Percentiles rank a stretch among this genome's conserved stretches.
Conservation (phyloP, 2,329 filamentous ascomycete species). For the Diplodia seriata region DNA sequence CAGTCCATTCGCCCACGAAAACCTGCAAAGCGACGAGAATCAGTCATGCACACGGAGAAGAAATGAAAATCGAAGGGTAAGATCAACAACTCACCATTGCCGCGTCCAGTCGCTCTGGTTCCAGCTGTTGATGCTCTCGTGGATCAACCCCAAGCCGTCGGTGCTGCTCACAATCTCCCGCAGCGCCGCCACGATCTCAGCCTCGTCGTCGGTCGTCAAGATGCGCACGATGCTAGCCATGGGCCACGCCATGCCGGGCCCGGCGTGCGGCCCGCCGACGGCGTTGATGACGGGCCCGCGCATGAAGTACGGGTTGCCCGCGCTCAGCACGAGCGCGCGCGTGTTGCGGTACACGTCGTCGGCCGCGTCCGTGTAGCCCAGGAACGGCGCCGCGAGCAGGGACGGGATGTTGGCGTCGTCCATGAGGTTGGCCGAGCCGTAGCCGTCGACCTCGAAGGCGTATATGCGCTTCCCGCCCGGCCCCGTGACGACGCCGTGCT, state of each 20-base stretch:
- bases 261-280: conserved; percentile 58
- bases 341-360: conserved; percentile 56
- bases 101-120: conserved; percentile 56
- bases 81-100: conserved; percentile 50
- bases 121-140: conserved; percentile 60
- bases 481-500: conserved; percentile 51
- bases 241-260: conserved; percentile 58
- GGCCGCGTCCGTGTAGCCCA: conserved; percentile 60
- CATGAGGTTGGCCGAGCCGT: conserved; percentile 66
- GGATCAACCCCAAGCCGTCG: conserved; percentile 57
- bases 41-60: conserved; percentile 7
- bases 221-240: conserved; percentile 61
- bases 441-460: conserved; percentile 59
- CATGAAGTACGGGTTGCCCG: conserved; percentile 59
- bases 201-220: conserved; percentile 56
- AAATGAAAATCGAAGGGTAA: background rate
- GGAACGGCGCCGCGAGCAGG: conserved; percentile 68
- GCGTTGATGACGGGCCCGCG: conserved; percentile 56
- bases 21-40: conserved; percentile 37
- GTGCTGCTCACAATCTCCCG: conserved; percentile 56
- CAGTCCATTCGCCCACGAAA: conserved; percentile 60
- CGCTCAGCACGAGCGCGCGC: conserved; percentile 53
- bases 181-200: conserved; percentile 55
- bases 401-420: conserved; percentile 76
- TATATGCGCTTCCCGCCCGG: conserved; percentile 48